Percentiles rank a stretch among this genome's conserved stretches.
Conservation (phyloP, 805 yeast genomes). For the Ogataea methylovora region DNA sequence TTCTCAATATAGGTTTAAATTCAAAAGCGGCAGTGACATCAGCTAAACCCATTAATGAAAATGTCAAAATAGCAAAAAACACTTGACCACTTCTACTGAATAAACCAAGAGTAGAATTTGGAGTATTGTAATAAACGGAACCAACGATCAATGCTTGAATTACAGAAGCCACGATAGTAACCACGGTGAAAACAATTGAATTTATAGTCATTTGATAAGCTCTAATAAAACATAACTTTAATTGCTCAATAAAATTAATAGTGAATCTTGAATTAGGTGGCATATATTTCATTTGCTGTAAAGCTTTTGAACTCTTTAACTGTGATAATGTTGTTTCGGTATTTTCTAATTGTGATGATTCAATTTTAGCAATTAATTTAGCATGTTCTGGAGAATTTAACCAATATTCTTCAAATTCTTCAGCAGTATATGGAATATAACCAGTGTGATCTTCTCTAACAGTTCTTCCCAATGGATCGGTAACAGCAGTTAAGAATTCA, state of each 20-base stretch:
- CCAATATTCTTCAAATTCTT: slow-evolving; percentile 56
- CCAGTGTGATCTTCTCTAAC: slow-evolving; percentile 44
- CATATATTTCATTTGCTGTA: slow-evolving; percentile 31
- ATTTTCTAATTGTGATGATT: slow-evolving; percentile 25
- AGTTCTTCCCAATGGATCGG: slow-evolving; percentile 55
- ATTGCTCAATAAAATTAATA: slow-evolving; percentile 41
- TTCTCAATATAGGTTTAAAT: slow-evolving; percentile 55
- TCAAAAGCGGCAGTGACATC: slow-evolving; percentile 54
- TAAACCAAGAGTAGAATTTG: slow-evolving; percentile 43
- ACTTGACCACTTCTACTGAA: slow-evolving; percentile 58
- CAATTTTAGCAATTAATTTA: slow-evolving; percentile 26
- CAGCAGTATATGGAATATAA: slow-evolving; percentile 47
- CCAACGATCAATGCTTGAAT: slow-evolving; percentile 55
- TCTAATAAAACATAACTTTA: slow-evolving; percentile 44
- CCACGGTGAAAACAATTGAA: slow-evolving; percentile 47
- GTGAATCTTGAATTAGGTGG: slow-evolving; percentile 28
- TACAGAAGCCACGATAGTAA: slow-evolving; percentile 41
- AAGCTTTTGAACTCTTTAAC: slow-evolving; percentile 21
- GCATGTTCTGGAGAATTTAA: slow-evolving; percentile 25
- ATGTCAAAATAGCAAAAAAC: slow-evolving; percentile 53
- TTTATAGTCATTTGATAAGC: slow-evolving; percentile 47
- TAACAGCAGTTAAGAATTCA: slow-evolving; percentile 59
- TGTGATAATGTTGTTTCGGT: slow-evolving; percentile 25
- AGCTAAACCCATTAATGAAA: slow-evolving; percentile 53
- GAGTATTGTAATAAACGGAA: slow-evolving; percentile 48